A percentile compares a stretch with the other conserved stretches of the same genome.
These are phyloP conservation scores for Euphrasia arctica DNA, from an alignment of 305 asterid genomes.

Conservation along the genomic window DNA sequence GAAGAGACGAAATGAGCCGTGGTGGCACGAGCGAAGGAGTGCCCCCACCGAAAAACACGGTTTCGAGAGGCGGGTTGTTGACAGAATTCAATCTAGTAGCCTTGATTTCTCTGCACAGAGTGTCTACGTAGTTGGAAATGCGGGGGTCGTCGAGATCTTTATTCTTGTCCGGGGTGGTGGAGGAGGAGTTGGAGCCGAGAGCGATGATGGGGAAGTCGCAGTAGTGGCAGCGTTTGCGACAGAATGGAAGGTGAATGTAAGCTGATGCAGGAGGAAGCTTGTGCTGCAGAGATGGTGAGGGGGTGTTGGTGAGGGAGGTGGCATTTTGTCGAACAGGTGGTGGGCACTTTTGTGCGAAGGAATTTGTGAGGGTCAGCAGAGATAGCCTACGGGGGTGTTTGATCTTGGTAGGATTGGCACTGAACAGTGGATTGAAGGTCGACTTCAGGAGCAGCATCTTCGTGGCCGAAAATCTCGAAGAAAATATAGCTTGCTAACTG, in stretches of 20 bases:
- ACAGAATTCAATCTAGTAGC: conserved; percentile 39
- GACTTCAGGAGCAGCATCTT: conserved; percentile 42
- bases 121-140: conserved; percentile 55
- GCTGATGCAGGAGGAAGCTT: conserved; percentile 77
- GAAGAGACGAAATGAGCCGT: conserved; percentile 50
- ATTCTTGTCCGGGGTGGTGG: conserved; percentile 24
- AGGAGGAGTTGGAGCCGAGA: conserved; percentile 45
- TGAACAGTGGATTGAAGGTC: conserved; percentile 35
- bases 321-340: conserved; percentile 80
- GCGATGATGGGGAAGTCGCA: conserved; percentile 95
- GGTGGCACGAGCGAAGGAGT: conserved; percentile 96
- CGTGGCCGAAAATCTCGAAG: too few relatives aligned
- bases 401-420: conserved; percentile 34
- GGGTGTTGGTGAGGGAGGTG: conserved; percentile 27
- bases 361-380: neutral
- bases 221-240: conserved; percentile 94
- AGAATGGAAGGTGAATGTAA: conserved; percentile 92
- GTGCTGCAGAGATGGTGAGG: conserved; percentile 33
- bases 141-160: conserved; percentile 51
- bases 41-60: conserved; percentile 91
- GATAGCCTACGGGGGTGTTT: conserved; percentile 14
- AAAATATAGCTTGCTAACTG: too few relatives aligned
- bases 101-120: conserved; percentile 64
- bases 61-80: conserved; percentile 63
- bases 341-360: conserved; percentile 28